phyloP scores from a whole-genome alignment of 331 rosid genomes.

The Acacia concinna region DNA sequence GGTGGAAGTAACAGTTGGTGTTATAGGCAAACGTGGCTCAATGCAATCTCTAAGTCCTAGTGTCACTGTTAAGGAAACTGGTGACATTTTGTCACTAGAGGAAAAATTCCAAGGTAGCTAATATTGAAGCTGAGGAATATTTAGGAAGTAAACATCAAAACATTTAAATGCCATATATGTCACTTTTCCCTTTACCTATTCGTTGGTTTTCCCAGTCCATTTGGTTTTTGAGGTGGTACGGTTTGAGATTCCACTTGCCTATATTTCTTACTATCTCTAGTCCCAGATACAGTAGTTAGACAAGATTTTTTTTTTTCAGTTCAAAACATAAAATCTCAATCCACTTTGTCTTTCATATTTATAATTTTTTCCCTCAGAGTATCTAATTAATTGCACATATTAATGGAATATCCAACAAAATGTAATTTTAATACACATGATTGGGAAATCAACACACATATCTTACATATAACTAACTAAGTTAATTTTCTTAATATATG shows the following conservation, averaged over 20 bases:
- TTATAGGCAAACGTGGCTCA: constrained; percentile 77
- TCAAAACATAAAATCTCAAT: too few species aligned
- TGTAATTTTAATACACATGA: too few species aligned
- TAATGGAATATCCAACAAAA: too few species aligned
- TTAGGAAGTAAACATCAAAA: background rate
- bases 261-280: background rate
- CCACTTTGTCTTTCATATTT: too few species aligned
- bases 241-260: background rate
- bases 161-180: too few species aligned
- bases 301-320: too few species aligned
- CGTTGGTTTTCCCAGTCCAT: background rate
- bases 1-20: constrained; percentile 98
- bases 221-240: background rate
- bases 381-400: too few species aligned
- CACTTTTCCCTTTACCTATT: background rate
- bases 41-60: constrained; percentile 90
- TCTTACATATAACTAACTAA: too few species aligned
- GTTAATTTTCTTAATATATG: too few species aligned
- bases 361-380: too few species aligned
- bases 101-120: constrained; percentile 95
- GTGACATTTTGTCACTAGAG: constrained; percentile 90
- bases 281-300: too few species aligned
- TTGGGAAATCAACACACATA: too few species aligned
- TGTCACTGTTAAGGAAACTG: constrained; percentile 86
- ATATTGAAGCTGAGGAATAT: background rate